Percentiles rank a stretch among this genome's conserved stretches.
These are phyloP conservation scores for Nidula niveotomentosa DNA, from an alignment of 1,284 basidiomycete species.

Conservation along the genomic window DNA sequence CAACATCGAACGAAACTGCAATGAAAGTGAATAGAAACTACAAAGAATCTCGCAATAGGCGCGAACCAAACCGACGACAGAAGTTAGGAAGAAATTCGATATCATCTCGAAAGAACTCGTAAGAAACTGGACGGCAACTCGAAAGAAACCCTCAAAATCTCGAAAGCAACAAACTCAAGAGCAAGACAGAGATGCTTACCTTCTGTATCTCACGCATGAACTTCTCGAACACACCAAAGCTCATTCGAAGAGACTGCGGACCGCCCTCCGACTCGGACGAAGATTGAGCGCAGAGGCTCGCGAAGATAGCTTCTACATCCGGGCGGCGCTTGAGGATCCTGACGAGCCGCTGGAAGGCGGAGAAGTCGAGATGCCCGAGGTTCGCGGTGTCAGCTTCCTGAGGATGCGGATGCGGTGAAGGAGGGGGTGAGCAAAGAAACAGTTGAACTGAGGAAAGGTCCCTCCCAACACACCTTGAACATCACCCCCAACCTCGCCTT, in stretches of 20 bases:
- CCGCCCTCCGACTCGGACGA: conserved; percentile 43
- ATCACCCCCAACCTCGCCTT: conserved; percentile 55
- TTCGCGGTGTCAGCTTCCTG: conserved; percentile 69
- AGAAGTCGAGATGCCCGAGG: conserved; percentile 75
- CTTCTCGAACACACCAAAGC: conserved; percentile 51
- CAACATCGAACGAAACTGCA: too few species aligned
- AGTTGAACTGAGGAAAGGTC: neutral
- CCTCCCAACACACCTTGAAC: conserved; percentile 56
- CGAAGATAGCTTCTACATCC: conserved; percentile 75
- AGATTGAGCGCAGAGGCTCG: conserved; percentile 38
- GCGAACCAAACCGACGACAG: neutral
- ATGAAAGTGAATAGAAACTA: too few species aligned
- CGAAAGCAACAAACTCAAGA: neutral
- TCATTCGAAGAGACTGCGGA: neutral
- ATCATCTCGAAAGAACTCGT: conserved; percentile 40
- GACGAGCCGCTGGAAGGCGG: conserved; percentile 84
- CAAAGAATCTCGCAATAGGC: neutral
- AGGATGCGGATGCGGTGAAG: neutral
- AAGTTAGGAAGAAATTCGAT: conserved; percentile 27
- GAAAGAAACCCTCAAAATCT: neutral
- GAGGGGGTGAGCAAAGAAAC: conserved; percentile 1
- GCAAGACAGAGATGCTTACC: conserved; percentile 29
- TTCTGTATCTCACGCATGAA: conserved; percentile 74
- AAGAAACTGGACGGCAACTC: conserved; percentile 28
- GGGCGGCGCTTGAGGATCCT: conserved; percentile 81